Evolutionary conservation across 2,329 filamentous ascomycete genomes (phyloP), one percentile per base, ranked within the genome.

Genomic region (Neodidymelliopsis sp.): DNA sequence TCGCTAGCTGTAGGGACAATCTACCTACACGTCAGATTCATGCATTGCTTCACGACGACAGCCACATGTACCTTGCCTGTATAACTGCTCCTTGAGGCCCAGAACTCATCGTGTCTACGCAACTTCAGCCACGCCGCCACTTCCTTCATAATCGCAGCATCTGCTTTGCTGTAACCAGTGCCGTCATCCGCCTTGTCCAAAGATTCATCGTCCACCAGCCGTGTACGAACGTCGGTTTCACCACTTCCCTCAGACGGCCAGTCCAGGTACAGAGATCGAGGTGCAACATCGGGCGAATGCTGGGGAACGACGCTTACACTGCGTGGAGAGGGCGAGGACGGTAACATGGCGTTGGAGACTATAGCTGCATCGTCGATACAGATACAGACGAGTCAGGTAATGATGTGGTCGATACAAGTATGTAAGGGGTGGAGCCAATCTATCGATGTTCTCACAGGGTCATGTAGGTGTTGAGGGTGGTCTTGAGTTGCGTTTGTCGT

Each of bases 81-180:
- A 20, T 22, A 23, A n/a, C 41, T 42, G 31, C 28, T 29, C 16
- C 39, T 50, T 6, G 43, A 19, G 13, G 19, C 42, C 59, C 59
- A 59, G 25, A 56, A 56, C 2, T 49, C 45, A 22, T 63, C 55
- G 12, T 47, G 44, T 13, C 57, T 47, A 23, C 48, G 41, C 2
- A 57, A 41, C 18, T 61, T 39, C 4, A 62, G 24, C 54, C 55
- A 65, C 4, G 65, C 55, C 13, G 49, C 54, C 2, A 66, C 50
- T 36, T 64, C 57, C 7, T 40, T 45, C 39, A 62, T 53, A 9
- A 61, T 35, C 2, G 24, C 31, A 11, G 55, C 46, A 15, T 66
- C 49, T 16, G 37, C 39, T 45, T 54, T 27, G 35, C 10, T 23
- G 28, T 28, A 16, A 4, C 27, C 28, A 22, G 9, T 18, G 8